Evolutionary conservation across 768 basidiomycete genomes (phyloP), one percentile per base, ranked within the genome.

Genomic region (Pholiota conissans): DNA sequence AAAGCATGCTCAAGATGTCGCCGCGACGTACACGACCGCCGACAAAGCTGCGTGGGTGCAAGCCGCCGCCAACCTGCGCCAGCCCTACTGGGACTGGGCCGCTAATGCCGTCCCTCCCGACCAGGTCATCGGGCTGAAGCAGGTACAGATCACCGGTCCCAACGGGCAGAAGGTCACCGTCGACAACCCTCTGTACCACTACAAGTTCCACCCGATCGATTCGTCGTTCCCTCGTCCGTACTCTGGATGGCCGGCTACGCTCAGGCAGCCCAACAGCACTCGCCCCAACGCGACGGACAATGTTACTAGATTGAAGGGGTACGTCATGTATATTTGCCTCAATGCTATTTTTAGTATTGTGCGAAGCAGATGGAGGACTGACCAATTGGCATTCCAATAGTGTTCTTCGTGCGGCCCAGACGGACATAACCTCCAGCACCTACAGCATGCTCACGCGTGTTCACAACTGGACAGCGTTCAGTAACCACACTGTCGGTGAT

Each of bases 71-170:
- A 59, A 73, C 32, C 67, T 80, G 5, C 74, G 79, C 39, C 69
- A 72, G 28, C 80, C 79, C 1, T 83, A 74, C 71, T 83, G 81
- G 82, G 82, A 83, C 63, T 83, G 82, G 82, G 82, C 81, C 4
- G 57, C 52, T 2, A 71, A 75, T 18, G 42, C 70, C 3, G 65
- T 76, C 3, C 77, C 78, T 24, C 80, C 80, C 14, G 61, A 65
- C 10, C 69, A 79, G 61, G 72, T 81, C 39, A 76, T 77, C 50
- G 65, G 69, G 8, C 55, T 67, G 29, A 61, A 64, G 48, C 56
- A 68, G 24, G 73, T 78, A 29, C 62, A 64, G 1, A 76, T 79
- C 56, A 69, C 65, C 32, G 64, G 63, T 2, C 66, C 74, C 10
- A 62, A 73, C 50, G 74, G 77, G 22, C 57, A 53, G 5, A 59